phyloP scores from a whole-genome alignment of 179 eudicot species.

The Monotropa hypopitys region DNA sequence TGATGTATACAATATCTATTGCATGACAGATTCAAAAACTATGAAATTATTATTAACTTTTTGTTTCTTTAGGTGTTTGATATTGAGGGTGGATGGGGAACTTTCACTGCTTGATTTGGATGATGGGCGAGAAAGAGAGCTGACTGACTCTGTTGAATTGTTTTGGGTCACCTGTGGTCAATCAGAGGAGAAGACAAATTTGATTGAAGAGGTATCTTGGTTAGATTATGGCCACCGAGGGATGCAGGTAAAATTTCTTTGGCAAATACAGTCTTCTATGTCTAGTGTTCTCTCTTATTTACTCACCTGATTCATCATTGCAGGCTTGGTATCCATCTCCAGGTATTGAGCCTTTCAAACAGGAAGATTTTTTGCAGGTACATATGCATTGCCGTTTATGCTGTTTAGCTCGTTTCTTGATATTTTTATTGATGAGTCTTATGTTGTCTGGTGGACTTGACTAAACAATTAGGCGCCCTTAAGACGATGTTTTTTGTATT shows the following conservation, averaged over 20 bases:
- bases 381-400: not conserved
- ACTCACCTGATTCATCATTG: slow-evolving; percentile 32
- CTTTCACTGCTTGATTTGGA: slow-evolving; percentile 84
- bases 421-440: not conserved
- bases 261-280: slow-evolving; percentile 2
- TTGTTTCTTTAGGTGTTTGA: slow-evolving; percentile 54
- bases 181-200: slow-evolving; percentile 66
- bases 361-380: slow-evolving; percentile 99
- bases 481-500: not conserved
- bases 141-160: slow-evolving; percentile 88
- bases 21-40: slow-evolving; percentile 4
- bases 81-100: slow-evolving; percentile 86
- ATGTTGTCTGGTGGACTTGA: not conserved
- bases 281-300: slow-evolving; percentile 8
- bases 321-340: slow-evolving; percentile 99
- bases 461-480: not conserved
- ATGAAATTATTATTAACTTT: not conserved
- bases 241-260: slow-evolving; percentile 71
- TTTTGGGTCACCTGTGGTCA: slow-evolving; percentile 98
- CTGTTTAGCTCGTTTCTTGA: not conserved
- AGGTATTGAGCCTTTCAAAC: slow-evolving; percentile 82
- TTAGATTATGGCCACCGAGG: slow-evolving; percentile 96
- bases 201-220: slow-evolving; percentile 97
- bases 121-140: slow-evolving; percentile 91
- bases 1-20: not conserved